phyloP scores from a whole-genome alignment of 257 asterid genomes.

The Solanum acaule region DNA sequence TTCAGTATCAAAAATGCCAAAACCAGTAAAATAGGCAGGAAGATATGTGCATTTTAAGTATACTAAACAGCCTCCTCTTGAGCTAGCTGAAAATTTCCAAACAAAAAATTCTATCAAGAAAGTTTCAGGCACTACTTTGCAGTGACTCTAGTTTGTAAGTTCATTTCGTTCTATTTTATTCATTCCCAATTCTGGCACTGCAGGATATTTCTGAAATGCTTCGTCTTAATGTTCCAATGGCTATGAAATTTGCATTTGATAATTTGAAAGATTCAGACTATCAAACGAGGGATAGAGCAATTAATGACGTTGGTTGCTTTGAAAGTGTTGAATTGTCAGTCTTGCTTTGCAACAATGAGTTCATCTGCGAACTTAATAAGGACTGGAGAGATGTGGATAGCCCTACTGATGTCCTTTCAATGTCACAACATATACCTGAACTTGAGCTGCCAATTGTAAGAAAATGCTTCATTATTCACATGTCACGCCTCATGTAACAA shows the following conservation, averaged over 20 bases:
- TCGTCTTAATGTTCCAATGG: constrained; percentile 90
- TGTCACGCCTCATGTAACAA: constrained; percentile 3
- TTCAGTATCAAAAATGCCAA: not conserved
- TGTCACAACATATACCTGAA: constrained; percentile 94
- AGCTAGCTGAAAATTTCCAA: not conserved
- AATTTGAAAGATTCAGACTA: constrained; percentile 41
- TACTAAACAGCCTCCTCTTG: not conserved
- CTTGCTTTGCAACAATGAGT: constrained; percentile 84
- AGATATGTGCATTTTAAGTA: not conserved
- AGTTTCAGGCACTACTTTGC: not conserved
- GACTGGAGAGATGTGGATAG: constrained; percentile 96
- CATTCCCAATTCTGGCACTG: not conserved
- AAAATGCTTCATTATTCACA: constrained; percentile 2
- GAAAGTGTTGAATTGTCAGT: constrained; percentile 82
- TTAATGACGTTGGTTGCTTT: constrained; percentile 60
- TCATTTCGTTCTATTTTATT: not conserved
- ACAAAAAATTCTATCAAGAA: not conserved
- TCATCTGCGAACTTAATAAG: constrained; percentile 73
- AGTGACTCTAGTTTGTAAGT: not conserved
- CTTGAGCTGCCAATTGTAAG: constrained; percentile 82
- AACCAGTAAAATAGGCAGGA: not conserved
- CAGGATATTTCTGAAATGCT: constrained; percentile 85
- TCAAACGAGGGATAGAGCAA: constrained; percentile 60
- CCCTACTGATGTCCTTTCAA: constrained; percentile 93
- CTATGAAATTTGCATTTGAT: constrained; percentile 80